phyloP scores from a whole-genome alignment of 441 rosid species.

The Geranium incanum region DNA sequence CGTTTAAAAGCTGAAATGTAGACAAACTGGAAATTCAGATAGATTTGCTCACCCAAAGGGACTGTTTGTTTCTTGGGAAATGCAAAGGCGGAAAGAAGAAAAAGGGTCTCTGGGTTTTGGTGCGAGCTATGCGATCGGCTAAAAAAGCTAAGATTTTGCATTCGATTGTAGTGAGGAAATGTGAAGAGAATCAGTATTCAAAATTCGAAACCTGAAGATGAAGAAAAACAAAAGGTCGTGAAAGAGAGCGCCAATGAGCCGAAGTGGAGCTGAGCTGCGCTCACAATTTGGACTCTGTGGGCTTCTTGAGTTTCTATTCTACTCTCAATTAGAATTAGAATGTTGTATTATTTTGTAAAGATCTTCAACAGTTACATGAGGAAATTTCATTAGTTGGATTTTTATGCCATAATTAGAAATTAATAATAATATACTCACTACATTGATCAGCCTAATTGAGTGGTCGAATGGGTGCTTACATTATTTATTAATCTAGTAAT shows the following conservation, averaged over 20 bases:
- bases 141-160: constrained; percentile 1
- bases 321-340: not conserved
- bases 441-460: not conserved
- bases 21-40: constrained; percentile 3
- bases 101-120: constrained; percentile 4
- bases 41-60: not conserved
- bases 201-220: not conserved
- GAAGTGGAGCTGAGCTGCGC: not conserved
- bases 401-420: not conserved
- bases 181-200: not conserved
- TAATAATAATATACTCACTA: not conserved
- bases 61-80: constrained; percentile 12
- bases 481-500: no score
- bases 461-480: no score
- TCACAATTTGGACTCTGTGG: not conserved
- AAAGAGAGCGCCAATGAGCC: no score
- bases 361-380: not conserved
- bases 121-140: constrained; percentile 8
- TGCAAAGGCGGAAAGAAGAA: not conserved
- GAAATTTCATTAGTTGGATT: not conserved
- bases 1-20: not conserved
- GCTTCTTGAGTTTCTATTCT: not conserved
- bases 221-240: not conserved
- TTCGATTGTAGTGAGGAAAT: not conserved
- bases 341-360: not conserved